Base-by-base conservation (phyloP, 805 yeast species). In the Maudiozyma serrabonitensis region DNA sequence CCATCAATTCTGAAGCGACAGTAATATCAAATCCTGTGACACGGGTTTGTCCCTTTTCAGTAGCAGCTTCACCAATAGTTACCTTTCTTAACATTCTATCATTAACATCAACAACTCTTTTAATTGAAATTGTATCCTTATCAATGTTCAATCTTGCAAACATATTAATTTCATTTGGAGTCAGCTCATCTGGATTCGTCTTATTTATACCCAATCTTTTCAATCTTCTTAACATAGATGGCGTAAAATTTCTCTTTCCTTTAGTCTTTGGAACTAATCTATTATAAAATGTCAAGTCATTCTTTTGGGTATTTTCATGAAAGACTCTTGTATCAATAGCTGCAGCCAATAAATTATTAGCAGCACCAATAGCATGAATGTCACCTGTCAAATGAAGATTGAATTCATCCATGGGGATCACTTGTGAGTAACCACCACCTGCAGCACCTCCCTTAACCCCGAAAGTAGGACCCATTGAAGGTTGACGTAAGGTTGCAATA, bases 371-470 rank as follows among this genome's bases (percentile, higher is more conserved):
- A 43, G 98, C 98, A 69, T 91, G 98, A 57, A 91, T 91, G 67
- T 91, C 99, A 64, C 98, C 98, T 47, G 98, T 91, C 58, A 91
- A 75, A 66, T 91, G 98, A 87, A 91, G 81, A 74, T 93, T 91
- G 75, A 91, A 91, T 71, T 91, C 97, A 69, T 91, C 99, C 97
- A 91, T 91, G 46, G 98, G 98, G 60, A 91, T 90, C 43, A 91
- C 98, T 71, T 91, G 98, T 2, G 98, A 79, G 69, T 88, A 91
- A 43, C 98, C 98, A 64, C 98, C 99, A 59, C 99, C 99, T 18
- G 98, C 98, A 52, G 99, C 99, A 68, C 98, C 98, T 62, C 99
- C 99, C 72, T 91, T 91, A 60, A 91, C 89, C 67, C 99, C 99
- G 62, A 91, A 91, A n/a, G 98, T 91, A 45, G 99, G 99, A 39